Conservation (phyloP, 768 basidiomycete genomes). For the Antrodiella citrinella region DNA sequence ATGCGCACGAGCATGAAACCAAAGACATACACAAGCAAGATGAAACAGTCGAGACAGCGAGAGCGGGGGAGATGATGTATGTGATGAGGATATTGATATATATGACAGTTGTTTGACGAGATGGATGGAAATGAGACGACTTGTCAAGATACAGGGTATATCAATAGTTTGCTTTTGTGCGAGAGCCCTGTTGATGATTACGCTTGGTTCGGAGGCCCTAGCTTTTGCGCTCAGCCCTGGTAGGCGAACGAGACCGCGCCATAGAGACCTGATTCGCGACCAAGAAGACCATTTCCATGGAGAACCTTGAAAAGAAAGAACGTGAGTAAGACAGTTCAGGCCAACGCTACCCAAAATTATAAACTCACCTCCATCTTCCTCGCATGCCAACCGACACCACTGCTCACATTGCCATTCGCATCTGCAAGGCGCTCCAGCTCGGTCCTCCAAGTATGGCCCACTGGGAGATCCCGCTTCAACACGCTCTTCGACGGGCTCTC, state of each 20-base stretch:
- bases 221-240: constrained; percentile 65
- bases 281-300: constrained; percentile 85
- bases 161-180: not conserved
- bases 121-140: too few relatives aligned
- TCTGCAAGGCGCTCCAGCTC: constrained; percentile 69
- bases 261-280: constrained; percentile 88
- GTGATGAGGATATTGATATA: not conserved
- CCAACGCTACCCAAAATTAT: constrained; percentile 2
- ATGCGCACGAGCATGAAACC: not conserved
- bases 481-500: constrained; percentile 29
- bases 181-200: not conserved
- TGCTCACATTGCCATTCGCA: constrained; percentile 84
- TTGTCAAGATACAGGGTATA: not conserved
- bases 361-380: constrained; percentile 91
- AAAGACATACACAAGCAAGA: not conserved
- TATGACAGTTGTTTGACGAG: not conserved
- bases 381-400: constrained; percentile 91
- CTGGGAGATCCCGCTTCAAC: constrained; percentile 50
- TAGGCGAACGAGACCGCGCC: constrained; percentile 94
- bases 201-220: not conserved
- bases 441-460: constrained; percentile 56
- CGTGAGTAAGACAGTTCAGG: not conserved
- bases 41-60: too few relatives aligned
- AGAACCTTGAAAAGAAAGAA: constrained; percentile 44
- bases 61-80: not conserved